Percentiles rank a stretch among this genome's conserved stretches.
Conservation (phyloP, 1,284 basidiomycete species). For the Pseudozyma pruni region DNA sequence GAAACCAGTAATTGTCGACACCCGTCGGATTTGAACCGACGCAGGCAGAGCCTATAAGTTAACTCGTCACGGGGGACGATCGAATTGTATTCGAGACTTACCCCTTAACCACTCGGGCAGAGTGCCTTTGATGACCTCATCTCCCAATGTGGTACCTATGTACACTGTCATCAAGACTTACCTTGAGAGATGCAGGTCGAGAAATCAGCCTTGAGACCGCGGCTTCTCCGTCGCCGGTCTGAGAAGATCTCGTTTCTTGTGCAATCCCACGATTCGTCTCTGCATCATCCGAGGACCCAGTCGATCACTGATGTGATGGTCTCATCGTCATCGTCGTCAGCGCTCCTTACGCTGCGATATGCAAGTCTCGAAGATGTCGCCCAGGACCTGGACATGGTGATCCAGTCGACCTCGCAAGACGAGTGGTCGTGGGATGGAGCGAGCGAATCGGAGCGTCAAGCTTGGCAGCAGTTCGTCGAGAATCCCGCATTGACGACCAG, state of each 20-base stretch:
- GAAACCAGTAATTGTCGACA: constrained; percentile 18
- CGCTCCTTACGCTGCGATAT: constrained; percentile 24
- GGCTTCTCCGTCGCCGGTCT: no score
- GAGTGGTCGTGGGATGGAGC: constrained; percentile 36
- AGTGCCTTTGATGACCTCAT: constrained; percentile 22
- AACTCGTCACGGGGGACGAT: constrained; percentile 23
- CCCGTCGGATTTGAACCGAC: constrained; percentile 48
- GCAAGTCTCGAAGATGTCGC: constrained; percentile 30
- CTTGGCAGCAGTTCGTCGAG: constrained; percentile 12
- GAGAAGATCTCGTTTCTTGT: background rate
- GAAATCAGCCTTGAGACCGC: no score
- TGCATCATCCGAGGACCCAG: background rate
- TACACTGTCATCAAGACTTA: no score
- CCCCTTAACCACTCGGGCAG: constrained; percentile 51
- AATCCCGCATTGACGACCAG: constrained; percentile 2
- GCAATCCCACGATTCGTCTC: background rate
- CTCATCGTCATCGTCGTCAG: constrained; percentile 1
- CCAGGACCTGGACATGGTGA: constrained; percentile 42
- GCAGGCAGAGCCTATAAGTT: constrained; percentile 49
- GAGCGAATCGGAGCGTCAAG: background rate
- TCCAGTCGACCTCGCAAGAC: constrained; percentile 26
- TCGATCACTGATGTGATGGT: constrained; percentile 13
- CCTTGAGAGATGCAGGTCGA: no score
- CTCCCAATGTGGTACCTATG: no score
- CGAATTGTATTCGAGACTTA: constrained; percentile 42